Base-by-base conservation (phyloP, 768 basidiomycete genomes). In the Tricholoma bakamatsutake region DNA sequence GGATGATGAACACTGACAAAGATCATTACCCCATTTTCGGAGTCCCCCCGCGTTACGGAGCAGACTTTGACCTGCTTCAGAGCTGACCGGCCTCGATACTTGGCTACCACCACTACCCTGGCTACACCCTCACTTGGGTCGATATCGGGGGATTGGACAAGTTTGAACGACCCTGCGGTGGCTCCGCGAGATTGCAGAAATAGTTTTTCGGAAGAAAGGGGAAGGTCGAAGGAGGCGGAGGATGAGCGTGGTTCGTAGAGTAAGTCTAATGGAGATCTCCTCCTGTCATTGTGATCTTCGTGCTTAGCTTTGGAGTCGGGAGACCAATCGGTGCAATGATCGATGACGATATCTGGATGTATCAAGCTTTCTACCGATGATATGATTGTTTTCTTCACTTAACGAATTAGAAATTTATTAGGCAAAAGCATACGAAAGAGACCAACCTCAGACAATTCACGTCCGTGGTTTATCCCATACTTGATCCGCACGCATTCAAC, bases 1-100 rank as follows among this genome's bases (percentile, higher is more conserved):
- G 15, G 30, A 45, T 17, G 34, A 39, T 9, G n/a, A 45, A 6
- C 8, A 64, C 69, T 64, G 54, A 75, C 73, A 40, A 73, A 71
- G 30, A 75, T 63, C 5, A 73, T 72, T 42, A 73, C 63, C 21
- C 73, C 73, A 5, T 66, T 62, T 48, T 69, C 64, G 4, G 60
- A 64, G 1, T 61, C 62, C 0, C 53, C 54, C 6, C 66, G 62
- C 5, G 39, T 57, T 12, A 70, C 40, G 30, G 59, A 52, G 52
- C 73, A 75, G 5, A 63, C 69, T 35, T 69, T 64, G 3, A 65
- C 56, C 27, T 53, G 35, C 13, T 67, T 62, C n/a, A 66, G 56
- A 13, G 61, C 46, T n/a, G 67, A 54, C 17, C 63, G 51, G 2
- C 47, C 48, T 30, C 59, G 59, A 52, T 70, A 71, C 18, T 49